Evolutionary conservation across 2,329 filamentous ascomycete genomes (phyloP).

Genomic region (Botrytis pseudocinerea): DNA sequence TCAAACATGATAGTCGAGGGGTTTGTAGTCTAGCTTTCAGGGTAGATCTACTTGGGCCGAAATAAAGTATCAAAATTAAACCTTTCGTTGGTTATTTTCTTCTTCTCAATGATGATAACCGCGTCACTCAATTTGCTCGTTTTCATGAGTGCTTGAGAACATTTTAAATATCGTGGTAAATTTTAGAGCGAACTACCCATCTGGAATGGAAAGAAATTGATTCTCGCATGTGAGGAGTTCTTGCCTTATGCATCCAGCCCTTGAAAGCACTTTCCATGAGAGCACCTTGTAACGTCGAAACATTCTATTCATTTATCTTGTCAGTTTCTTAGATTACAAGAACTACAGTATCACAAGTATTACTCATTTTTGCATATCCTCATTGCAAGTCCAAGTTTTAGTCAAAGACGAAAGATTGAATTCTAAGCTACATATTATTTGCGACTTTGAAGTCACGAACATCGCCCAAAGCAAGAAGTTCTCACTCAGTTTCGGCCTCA

Average conservation of each 20-base stretch:
- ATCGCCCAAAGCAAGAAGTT: neutral
- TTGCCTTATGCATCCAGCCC: neutral
- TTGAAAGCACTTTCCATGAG: neutral
- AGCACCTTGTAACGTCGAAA: neutral
- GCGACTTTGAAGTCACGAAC: neutral
- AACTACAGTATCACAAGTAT: neutral
- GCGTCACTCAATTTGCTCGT: rapidly evolving
- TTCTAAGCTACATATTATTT: neutral
- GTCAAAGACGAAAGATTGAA: neutral
- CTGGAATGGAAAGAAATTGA: neutral
- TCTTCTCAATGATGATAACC: neutral
- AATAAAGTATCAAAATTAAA: neutral
- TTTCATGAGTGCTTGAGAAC: neutral
- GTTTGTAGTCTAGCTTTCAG: neutral
- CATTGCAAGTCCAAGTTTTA: neutral
- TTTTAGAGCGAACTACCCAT: neutral
- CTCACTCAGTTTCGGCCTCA: neutral
- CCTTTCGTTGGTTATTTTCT: neutral
- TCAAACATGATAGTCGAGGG: neutral
- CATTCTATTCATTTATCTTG: neutral
- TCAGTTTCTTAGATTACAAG: neutral
- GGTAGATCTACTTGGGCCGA: neutral
- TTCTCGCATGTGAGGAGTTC: neutral
- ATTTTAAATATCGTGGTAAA: neutral
- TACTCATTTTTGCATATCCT: neutral